Evolutionary conservation across 1,284 basidiomycete species (phyloP).

Genomic region (Irpex sp.): DNA sequence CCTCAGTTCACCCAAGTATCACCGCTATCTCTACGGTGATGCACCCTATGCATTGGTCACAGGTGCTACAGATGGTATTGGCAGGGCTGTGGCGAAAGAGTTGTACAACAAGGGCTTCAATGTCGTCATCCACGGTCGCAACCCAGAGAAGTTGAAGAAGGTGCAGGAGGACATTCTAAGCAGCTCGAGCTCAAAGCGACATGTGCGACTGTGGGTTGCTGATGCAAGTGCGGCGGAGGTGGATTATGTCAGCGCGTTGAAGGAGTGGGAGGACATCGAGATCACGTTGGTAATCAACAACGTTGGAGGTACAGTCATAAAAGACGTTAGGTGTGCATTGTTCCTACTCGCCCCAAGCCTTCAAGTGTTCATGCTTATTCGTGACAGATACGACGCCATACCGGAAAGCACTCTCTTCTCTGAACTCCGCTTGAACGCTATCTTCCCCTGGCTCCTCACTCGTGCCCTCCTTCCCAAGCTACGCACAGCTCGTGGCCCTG

Average conservation of each 20-base stretch:
- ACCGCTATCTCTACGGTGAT: conserved; percentile 21
- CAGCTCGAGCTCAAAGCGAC: conserved; percentile 5
- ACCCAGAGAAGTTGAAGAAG: conserved; percentile 24
- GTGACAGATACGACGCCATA: conserved; percentile 4
- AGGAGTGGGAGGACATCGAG: conserved; percentile 22
- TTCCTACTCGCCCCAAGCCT: no score
- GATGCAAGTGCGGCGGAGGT: conserved; percentile 19
- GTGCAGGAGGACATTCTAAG: conserved; percentile 21
- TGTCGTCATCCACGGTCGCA: conserved; percentile 28
- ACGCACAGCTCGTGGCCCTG: neutral
- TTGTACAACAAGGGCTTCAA: conserved; percentile 28
- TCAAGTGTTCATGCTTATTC: no score
- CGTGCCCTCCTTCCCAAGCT: neutral
- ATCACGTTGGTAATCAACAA: conserved; percentile 30
- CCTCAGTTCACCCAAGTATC: conserved; percentile 20
- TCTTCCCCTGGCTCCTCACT: conserved; percentile 8
- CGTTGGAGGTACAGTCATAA: conserved; percentile 19
- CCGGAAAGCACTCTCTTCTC: conserved; percentile 2
- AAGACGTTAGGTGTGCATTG: neutral
- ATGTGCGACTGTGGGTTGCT: conserved; percentile 26
- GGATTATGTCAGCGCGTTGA: conserved; percentile 21
- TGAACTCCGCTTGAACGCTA: conserved; percentile 3
- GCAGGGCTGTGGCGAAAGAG: conserved; percentile 24
- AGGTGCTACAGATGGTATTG: conserved; percentile 30
- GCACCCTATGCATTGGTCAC: conserved; percentile 27